Conservation (phyloP, 2,329 filamentous ascomycete species). For the Scopulariopsis brevicaulis region DNA sequence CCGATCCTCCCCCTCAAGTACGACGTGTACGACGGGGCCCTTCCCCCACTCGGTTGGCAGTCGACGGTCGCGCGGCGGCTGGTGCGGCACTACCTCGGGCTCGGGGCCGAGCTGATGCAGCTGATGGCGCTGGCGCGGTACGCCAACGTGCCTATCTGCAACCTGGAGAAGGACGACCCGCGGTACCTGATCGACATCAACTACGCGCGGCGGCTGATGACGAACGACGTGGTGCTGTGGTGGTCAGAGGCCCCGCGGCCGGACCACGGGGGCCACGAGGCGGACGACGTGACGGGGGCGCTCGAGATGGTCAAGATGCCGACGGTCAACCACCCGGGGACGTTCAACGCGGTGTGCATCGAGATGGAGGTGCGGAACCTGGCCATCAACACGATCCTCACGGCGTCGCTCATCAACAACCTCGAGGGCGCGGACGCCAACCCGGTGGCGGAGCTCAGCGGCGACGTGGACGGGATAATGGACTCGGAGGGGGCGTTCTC, state of each 20-base stretch:
- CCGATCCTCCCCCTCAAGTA: constrained; percentile 73
- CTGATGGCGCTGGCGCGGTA: constrained; percentile 80
- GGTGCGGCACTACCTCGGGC: constrained; percentile 79
- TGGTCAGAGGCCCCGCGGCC: constrained; percentile 83
- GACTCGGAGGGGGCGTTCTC: constrained; percentile 57
- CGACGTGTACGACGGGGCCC: constrained; percentile 71
- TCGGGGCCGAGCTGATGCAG: constrained; percentile 89
- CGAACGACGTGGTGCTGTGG: constrained; percentile 91
- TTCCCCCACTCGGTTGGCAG: constrained; percentile 93
- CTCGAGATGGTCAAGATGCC: constrained; percentile 88
- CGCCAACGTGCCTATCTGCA: constrained; percentile 89
- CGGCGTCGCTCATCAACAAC: constrained; percentile 92
- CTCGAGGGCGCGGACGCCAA: constrained; percentile 82
- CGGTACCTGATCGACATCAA: constrained; percentile 92
- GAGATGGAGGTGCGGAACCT: constrained; percentile 90
- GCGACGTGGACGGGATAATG: constrained; percentile 31
- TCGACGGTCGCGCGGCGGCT: constrained; percentile 75
- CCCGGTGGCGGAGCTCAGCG: constrained; percentile 56
- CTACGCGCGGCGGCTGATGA: constrained; percentile 80
- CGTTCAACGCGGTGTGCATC: constrained; percentile 92
- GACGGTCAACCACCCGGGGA: constrained; percentile 82
- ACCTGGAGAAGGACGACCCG: constrained; percentile 88
- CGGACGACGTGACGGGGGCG: constrained; percentile 73
- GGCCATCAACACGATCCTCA: constrained; percentile 94
- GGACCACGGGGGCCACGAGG: constrained; percentile 92